Base-by-base conservation (phyloP, 345 rosid genomes). In the Corymbia maculata region DNA sequence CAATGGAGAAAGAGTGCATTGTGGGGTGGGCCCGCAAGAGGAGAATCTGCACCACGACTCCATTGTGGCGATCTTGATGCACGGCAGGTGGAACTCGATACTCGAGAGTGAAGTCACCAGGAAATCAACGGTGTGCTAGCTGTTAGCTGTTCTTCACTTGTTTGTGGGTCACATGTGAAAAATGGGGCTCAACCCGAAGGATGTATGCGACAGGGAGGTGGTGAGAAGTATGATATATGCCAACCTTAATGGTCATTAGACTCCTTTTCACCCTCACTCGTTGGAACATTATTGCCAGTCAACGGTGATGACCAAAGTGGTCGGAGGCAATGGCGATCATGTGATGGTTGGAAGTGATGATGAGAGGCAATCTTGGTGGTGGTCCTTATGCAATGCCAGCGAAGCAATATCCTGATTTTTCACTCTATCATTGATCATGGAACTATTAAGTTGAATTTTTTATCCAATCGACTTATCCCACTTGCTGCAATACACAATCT, bases 351-450 rank as follows among this genome's bases (percentile, higher is more conserved):
- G 2, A 55, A 55, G 61, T 55, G 61, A 55, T 22, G 61, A 55
- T 55, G 17, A 55, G 21, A 55, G 22, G 28, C 4, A 21, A 55
- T 55, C 28, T 22, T 55, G 61, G 61, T 4, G 13, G 61, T 55
- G 28, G 0, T 55, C 61, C 28, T 55, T 2, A 0, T 1, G 0
- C 2, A 0, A 55, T 55, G 28, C 28, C 28, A 0, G 61, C 1
- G 57, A 55, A 55, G 61, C 9, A 55, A 22, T 55, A 9, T 55
- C 13, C 61, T 22, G 61, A 55, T 55, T 55, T 55, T 55, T 28
- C 61, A 55, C 28, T 22, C 8, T 28, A 55, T 55, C 61, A 55
- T 5, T 55, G 61, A 55, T 55, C 21, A 55, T 1, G 28, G 28
- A 8, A 22, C 61, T 55, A 12, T 55, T 55, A 55, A 8, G 12